phyloP scores from a whole-genome alignment of 2,329 filamentous ascomycete genomes.

The Rasamsonia emersonii region DNA sequence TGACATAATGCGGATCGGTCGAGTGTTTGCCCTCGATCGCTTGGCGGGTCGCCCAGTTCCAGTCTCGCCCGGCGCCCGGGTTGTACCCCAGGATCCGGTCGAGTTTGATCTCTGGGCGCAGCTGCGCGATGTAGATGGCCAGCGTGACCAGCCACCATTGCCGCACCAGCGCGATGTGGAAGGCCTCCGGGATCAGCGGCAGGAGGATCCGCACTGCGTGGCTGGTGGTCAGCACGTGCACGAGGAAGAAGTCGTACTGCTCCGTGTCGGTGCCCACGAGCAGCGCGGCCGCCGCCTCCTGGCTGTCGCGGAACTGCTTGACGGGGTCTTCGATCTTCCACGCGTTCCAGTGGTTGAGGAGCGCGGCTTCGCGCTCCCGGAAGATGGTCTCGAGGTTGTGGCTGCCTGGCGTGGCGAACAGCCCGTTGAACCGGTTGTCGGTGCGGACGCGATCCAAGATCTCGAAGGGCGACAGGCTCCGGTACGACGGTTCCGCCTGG shows the following conservation, averaged over 20 bases:
- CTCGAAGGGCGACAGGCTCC: slow-evolving; percentile 55
- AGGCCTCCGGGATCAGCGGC: slow-evolving; percentile 62
- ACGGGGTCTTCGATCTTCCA: slow-evolving; percentile 65
- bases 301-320: slow-evolving; percentile 66
- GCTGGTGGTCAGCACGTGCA: slow-evolving; percentile 73
- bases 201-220: slow-evolving; percentile 84
- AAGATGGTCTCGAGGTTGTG: slow-evolving; percentile 63
- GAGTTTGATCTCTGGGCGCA: slow-evolving; percentile 63
- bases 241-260: slow-evolving; percentile 73
- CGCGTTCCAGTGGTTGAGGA: slow-evolving; percentile 86
- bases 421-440: slow-evolving; percentile 61
- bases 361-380: slow-evolving; percentile 55
- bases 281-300: slow-evolving; percentile 44
- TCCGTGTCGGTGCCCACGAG: slow-evolving; percentile 33
- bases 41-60: slow-evolving; percentile 66
- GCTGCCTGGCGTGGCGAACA: slow-evolving; percentile 52
- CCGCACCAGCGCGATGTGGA: slow-evolving; percentile 64
- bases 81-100: slow-evolving; percentile 54
- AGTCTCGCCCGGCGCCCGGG: slow-evolving; percentile 56
- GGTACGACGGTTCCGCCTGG: slow-evolving; percentile 48
- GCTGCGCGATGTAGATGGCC: slow-evolving; percentile 65
- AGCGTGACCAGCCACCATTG: slow-evolving; percentile 87
- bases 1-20: slow-evolving; percentile 76
- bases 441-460: slow-evolving; percentile 60
- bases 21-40: slow-evolving; percentile 60